A percentile compares a stretch with the other conserved stretches of the same genome.
phyloP scores from a whole-genome alignment of 2,329 filamentous ascomycete species.

The Colletotrichum magnum region DNA sequence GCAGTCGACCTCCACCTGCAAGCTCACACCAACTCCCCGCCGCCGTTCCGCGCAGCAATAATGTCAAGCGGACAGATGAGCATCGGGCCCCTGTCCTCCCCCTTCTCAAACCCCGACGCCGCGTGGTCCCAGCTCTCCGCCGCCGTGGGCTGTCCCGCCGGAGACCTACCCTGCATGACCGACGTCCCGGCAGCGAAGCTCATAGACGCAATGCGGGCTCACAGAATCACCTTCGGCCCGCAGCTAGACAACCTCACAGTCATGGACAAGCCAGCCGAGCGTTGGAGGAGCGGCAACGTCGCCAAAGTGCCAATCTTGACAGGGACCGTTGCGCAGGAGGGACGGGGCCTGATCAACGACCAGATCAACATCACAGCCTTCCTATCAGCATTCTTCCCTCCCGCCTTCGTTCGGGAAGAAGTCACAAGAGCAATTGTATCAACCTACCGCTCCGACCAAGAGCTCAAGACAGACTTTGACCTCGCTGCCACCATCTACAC shows the following conservation, averaged over 20 bases:
- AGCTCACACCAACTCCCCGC: constrained; percentile 37
- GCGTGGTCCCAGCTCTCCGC: constrained; percentile 42
- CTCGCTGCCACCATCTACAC: constrained; percentile 46
- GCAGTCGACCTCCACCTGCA: constrained; percentile 46
- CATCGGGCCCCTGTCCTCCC: constrained; percentile 42
- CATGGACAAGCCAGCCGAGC: constrained; percentile 33
- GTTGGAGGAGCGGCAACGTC: constrained; percentile 42
- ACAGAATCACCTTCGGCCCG: constrained; percentile 33
- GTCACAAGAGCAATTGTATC: constrained; percentile 36
- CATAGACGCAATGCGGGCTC: constrained; percentile 35
- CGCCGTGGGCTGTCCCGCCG: constrained; percentile 40
- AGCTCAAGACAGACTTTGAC: constrained; percentile 44
- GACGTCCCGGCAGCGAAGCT: constrained; percentile 39
- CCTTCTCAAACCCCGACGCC: constrained; percentile 10
- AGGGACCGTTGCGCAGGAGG: constrained; percentile 46
- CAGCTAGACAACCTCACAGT: constrained; percentile 44
- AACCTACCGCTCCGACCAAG: constrained; percentile 38
- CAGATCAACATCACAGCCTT: constrained; percentile 44
- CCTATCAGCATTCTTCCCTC: constrained; percentile 39
- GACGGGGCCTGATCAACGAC: constrained; percentile 43
- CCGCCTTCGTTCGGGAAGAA: neutral
- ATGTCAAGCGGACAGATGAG: constrained; percentile 49
- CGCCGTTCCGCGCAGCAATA: constrained; percentile 46
- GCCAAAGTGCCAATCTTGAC: constrained; percentile 45
- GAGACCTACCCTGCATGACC: constrained; percentile 44